These are phyloP conservation scores for Beauveria scarabaeidicola DNA, from an alignment of 2,329 filamentous ascomycete species.

Conservation along the genomic window DNA sequence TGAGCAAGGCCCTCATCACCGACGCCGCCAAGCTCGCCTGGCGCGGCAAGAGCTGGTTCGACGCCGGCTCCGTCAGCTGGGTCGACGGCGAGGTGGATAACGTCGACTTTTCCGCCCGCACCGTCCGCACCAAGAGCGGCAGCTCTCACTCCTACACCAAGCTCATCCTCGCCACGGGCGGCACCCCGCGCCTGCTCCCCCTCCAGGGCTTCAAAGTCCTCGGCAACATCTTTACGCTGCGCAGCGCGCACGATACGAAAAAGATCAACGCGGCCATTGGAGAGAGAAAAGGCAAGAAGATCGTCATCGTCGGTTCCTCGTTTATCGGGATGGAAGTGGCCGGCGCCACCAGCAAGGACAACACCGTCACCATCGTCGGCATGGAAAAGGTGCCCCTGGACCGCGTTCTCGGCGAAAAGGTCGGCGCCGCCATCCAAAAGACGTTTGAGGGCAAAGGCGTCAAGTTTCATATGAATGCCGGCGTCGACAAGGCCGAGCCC, in stretches of 20 bases:
- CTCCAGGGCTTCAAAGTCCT: conserved; percentile 80
- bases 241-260: conserved; percentile 68
- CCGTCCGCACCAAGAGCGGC: conserved; percentile 66
- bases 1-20: conserved; percentile 85
- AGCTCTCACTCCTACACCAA: conserved; percentile 73
- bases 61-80: conserved; percentile 47
- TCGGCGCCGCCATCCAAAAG: conserved; percentile 73
- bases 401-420: conserved; percentile 70
- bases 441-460: conserved; percentile 77
- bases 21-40: conserved; percentile 72
- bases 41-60: conserved; percentile 72
- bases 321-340: conserved; percentile 99
- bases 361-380: conserved; percentile 78
- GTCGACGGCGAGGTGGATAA: conserved; percentile 57
- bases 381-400: conserved; percentile 83
- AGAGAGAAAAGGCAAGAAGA: conserved; percentile 75
- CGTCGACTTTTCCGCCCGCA: conserved; percentile 68
- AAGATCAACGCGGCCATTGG: conserved; percentile 67
- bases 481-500: conserved; percentile 74
- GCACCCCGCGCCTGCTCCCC: conserved; percentile 65
- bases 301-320: conserved; percentile 84
- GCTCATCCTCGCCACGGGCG: conserved; percentile 83
- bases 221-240: conserved; percentile 77
- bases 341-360: conserved; percentile 69
- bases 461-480: conserved; percentile 75